Conservation (phyloP, 73 alveolate genomes). For the Symbiodinium pilosum region DNA sequence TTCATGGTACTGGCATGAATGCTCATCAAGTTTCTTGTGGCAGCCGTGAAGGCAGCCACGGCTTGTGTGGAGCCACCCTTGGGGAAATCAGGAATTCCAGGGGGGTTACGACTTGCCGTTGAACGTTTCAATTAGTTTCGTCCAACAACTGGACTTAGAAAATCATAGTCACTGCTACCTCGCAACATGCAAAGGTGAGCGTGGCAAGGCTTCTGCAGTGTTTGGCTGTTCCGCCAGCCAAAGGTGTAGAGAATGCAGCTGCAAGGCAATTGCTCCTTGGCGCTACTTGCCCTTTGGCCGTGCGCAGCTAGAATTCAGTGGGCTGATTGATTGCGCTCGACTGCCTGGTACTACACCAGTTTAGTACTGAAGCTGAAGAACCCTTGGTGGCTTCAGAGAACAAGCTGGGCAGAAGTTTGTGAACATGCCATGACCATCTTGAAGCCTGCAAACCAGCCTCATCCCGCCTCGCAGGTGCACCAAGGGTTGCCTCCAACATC, state of each 20-base stretch:
- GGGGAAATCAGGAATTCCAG: neutral
- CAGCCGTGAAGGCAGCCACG: constrained; percentile 41
- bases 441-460: too few relatives aligned
- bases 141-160: too few relatives aligned
- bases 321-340: too few relatives aligned
- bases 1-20: constrained; percentile 69
- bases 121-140: neutral
- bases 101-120: constrained; percentile 76
- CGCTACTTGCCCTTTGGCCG: too few relatives aligned
- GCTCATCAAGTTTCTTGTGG: constrained; percentile 71
- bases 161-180: neutral
- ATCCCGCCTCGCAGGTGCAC: constrained; percentile 83
- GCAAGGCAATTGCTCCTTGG: neutral
- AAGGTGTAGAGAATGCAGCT: neutral
- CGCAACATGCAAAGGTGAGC: neutral
- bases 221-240: too few relatives aligned
- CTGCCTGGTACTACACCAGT: too few relatives aligned
- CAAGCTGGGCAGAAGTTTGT: too few relatives aligned
- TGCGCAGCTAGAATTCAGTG: too few relatives aligned
- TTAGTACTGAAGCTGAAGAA: too few relatives aligned
- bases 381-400: too few relatives aligned
- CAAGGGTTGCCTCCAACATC: constrained; percentile 63
- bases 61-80: constrained; percentile 51
- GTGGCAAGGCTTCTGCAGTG: neutral
- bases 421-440: too few relatives aligned